A percentile compares a stretch with the other conserved stretches of the same genome.
phyloP scores from a whole-genome alignment of 495 filamentous ascomycete genomes.

The Talaromyces thailandensis region DNA sequence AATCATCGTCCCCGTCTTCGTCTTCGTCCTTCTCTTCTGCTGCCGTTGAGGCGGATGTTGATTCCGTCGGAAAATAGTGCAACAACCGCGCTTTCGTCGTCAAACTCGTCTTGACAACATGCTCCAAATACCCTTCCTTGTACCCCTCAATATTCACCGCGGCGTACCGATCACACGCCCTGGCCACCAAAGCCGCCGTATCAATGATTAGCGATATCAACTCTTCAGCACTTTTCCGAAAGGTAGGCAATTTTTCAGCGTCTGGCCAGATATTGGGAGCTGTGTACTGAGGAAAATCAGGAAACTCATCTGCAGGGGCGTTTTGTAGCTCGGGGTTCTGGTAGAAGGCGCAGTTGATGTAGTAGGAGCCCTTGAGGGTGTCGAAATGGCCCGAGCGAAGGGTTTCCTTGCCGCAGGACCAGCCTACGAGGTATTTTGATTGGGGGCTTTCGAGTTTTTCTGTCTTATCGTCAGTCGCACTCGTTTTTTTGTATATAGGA shows the following conservation, averaged over 20 bases:
- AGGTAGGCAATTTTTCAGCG: constrained; percentile 57
- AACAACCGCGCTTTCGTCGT: constrained; percentile 88
- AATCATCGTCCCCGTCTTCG: constrained; percentile 68
- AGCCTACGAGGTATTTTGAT: constrained; percentile 54
- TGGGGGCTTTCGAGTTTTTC: constrained; percentile 35
- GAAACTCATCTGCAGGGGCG: constrained; percentile 48
- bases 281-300: constrained; percentile 57
- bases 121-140: constrained; percentile 67
- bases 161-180: constrained; percentile 81
- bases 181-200: constrained; percentile 75
- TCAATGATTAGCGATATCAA: constrained; percentile 84
- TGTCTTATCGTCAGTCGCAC: constrained; percentile 8
- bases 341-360: constrained; percentile 93
- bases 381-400: constrained; percentile 83
- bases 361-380: constrained; percentile 91
- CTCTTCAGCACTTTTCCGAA: constrained; percentile 59
- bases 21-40: constrained; percentile 9
- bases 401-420: constrained; percentile 91
- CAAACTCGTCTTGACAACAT: constrained; percentile 72
- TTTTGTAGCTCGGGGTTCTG: constrained; percentile 54
- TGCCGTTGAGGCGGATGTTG: constrained; percentile 7
- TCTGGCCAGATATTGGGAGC: constrained; percentile 79
- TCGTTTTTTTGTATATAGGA: background rate
- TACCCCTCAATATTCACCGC: constrained; percentile 68
- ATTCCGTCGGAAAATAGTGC: constrained; percentile 67